Evolutionary conservation across 129 eudicot species (phyloP).

Genomic region (Gnaphalium uliginosum): DNA sequence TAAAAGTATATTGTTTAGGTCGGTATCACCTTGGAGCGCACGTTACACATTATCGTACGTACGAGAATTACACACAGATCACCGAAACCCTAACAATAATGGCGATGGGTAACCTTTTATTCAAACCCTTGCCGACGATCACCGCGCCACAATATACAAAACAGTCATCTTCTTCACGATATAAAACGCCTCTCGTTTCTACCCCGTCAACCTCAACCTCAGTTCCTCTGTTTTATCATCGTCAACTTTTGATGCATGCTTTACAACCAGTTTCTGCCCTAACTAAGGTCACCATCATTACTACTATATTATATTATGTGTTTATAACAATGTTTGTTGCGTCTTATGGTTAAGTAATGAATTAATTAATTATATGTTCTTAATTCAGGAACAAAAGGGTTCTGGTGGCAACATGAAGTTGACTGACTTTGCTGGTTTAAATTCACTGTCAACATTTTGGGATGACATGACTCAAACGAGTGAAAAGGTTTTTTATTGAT

Average conservation of each 20-base stretch:
- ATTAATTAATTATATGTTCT: too few species aligned
- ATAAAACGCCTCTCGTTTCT: conserved; percentile 20
- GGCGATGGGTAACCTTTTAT: conserved; percentile 25
- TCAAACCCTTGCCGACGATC: conserved; percentile 23
- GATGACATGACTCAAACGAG: conserved; percentile 12
- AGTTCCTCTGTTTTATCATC: background rate
- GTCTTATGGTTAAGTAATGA: too few species aligned
- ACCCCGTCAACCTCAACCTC: background rate
- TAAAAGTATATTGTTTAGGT: too few species aligned
- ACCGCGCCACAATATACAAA: background rate
- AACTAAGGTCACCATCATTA: background rate
- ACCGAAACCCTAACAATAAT: conserved; percentile 6
- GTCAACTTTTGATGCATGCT: background rate
- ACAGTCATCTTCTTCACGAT: conserved; percentile 16
- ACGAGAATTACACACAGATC: background rate
- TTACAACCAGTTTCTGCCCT: background rate
- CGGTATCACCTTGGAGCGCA: conserved; percentile 4
- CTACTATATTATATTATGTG: background rate
- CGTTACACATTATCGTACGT: background rate
- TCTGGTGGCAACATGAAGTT: conserved; percentile 27
- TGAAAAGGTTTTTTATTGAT: conserved; percentile 25
- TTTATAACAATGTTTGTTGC: too few species aligned
- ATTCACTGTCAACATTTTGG: background rate
- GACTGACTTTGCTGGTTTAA: conserved; percentile 1
- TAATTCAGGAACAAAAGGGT: conserved; percentile 28